phyloP scores from a whole-genome alignment of 2,329 filamentous ascomycete genomes.

The Huntiella savannae region DNA sequence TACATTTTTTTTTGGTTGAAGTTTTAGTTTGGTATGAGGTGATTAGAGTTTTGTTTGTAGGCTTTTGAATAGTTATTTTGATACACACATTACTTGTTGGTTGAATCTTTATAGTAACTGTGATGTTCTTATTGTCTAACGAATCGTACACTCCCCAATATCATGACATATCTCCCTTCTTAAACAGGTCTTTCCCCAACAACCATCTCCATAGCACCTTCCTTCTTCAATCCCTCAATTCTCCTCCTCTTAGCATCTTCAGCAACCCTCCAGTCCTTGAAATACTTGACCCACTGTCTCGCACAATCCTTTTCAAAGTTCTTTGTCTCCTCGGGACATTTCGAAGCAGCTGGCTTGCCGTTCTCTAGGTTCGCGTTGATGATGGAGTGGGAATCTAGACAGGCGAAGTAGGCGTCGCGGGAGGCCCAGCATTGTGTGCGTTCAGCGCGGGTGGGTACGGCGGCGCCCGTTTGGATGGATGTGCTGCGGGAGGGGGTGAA shows the following conservation, averaged over 20 bases:
- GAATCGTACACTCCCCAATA: no score
- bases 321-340: conserved; percentile 23
- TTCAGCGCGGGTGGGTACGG: conserved; percentile 71
- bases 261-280: conserved; percentile 89
- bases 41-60: background rate
- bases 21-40: background rate
- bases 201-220: conserved; percentile 35
- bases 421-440: conserved; percentile 76
- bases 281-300: conserved; percentile 89
- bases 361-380: conserved; percentile 37
- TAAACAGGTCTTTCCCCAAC: background rate
- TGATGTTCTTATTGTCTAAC: no score
- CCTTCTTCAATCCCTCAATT: conserved; percentile 52
- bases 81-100: no score
- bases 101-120: no score
- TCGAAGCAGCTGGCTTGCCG: conserved; percentile 19
- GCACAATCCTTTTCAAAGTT: conserved; percentile 76
- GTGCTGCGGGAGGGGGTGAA: conserved; percentile 29
- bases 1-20: background rate
- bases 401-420: conserved; percentile 73
- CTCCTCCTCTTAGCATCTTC: conserved; percentile 72
- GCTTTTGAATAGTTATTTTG: no score
- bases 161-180: background rate
- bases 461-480: conserved; percentile 34
- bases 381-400: conserved; percentile 65